A percentile compares a stretch with the other conserved stretches of the same genome.
These are phyloP conservation scores for Cronartium ribicola DNA, from an alignment of 1,284 basidiomycete genomes.

Conservation along the genomic window DNA sequence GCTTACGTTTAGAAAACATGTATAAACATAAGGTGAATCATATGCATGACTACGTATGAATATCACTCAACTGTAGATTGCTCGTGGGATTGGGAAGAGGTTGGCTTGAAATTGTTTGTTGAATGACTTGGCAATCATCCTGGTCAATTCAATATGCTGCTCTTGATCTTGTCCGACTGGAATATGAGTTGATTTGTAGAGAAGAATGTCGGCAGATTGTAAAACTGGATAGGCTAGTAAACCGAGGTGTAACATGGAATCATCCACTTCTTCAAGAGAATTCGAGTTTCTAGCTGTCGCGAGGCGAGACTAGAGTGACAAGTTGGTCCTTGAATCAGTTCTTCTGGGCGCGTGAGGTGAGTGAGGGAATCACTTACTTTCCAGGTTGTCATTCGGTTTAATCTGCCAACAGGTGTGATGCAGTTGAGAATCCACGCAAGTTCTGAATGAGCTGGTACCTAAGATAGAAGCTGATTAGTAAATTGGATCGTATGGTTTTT, in stretches of 20 bases:
- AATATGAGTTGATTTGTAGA: constrained; percentile 82
- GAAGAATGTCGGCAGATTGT: constrained; percentile 86
- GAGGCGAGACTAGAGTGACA: constrained; percentile 62
- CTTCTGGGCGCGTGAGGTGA: too few species aligned
- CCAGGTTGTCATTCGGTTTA: constrained; percentile 91
- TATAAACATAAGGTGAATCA: too few species aligned
- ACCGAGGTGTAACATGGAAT: constrained; percentile 74
- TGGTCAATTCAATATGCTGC: constrained; percentile 82
- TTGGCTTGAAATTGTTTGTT: constrained; percentile 61
- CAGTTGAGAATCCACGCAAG: constrained; percentile 89
- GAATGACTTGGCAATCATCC: constrained; percentile 77
- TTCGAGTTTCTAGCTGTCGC: constrained; percentile 69
- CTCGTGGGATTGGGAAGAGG: constrained; percentile 69
- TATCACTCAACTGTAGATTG: constrained; percentile 65
- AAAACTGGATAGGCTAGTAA: constrained; percentile 87
- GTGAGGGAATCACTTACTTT: constrained; percentile 60
- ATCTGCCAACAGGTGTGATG: constrained; percentile 71
- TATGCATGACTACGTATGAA: neutral
- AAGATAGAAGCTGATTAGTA: neutral
- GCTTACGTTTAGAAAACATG: neutral
- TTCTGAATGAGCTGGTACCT: constrained; percentile 81
- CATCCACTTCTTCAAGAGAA: constrained; percentile 70
- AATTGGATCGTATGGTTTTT: neutral
- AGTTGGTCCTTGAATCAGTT: too few species aligned
- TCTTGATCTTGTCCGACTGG: constrained; percentile 93